Conservation (phyloP, 2,329 filamentous ascomycete genomes). For the Pseudogymnoascus sp. region DNA sequence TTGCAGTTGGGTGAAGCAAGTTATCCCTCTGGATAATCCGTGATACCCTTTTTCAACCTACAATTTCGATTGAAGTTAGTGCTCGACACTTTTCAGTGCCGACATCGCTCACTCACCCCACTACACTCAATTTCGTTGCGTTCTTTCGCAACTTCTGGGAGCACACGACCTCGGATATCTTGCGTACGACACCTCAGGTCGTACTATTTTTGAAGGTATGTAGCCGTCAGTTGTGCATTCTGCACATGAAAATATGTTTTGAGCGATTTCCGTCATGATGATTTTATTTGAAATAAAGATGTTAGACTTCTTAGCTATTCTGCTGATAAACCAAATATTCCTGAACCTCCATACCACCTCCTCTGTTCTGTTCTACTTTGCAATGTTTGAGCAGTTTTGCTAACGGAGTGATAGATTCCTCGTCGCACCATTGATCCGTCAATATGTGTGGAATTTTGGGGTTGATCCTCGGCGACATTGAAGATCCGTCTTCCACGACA, state of each 20-base stretch:
- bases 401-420: conserved; percentile 10
- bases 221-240: background rate
- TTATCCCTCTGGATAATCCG: background rate
- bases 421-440: conserved; percentile 10
- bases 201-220: background rate
- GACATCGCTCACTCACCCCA: conserved; percentile 4
- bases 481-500: conserved; percentile 40
- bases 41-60: conserved; percentile 1
- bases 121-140: background rate
- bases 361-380: background rate
- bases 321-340: conserved; percentile 23
- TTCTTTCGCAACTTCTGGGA: background rate
- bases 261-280: conserved; percentile 19
- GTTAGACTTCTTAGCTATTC: conserved; percentile 35
- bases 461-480: conserved; percentile 50
- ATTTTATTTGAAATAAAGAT: conserved; percentile 28
- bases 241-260: background rate
- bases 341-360: conserved; percentile 17
- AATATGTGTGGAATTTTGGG: conserved; percentile 57
- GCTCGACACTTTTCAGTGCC: background rate
- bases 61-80: conserved; percentile 7
- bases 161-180: conserved; percentile 2
- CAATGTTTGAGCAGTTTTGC: background rate
- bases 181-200: background rate
- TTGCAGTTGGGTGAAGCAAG: conserved; percentile 3